Evolutionary conservation across 257 asterid genomes (phyloP).

Genomic region (Solanum rostratum): DNA sequence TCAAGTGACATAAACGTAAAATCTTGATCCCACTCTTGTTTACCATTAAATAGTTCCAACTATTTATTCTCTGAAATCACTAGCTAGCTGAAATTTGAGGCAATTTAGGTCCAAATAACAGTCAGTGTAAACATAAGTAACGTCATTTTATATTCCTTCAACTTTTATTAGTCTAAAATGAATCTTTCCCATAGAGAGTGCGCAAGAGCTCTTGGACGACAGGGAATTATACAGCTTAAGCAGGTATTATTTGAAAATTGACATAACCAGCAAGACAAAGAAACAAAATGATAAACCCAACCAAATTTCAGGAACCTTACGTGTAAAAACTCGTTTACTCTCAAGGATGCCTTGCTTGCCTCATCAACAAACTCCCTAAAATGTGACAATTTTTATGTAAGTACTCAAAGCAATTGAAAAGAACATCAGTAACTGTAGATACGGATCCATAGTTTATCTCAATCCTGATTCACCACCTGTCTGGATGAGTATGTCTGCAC

Average conservation of each 20-base stretch:
- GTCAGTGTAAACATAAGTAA: background rate
- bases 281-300: slow-evolving; percentile 11
- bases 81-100: background rate
- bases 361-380: slow-evolving; percentile 67
- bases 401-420: background rate
- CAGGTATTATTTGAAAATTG: background rate
- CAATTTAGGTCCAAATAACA: background rate
- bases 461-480: slow-evolving; percentile 41
- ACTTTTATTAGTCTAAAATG: background rate
- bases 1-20: background rate
- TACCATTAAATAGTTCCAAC: background rate
- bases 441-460: background rate
- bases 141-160: background rate
- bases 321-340: slow-evolving; percentile 73
- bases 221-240: background rate
- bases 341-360: slow-evolving; percentile 83
- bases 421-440: background rate
- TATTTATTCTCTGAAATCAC: background rate
- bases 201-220: background rate
- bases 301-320: slow-evolving; percentile 53
- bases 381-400: background rate
- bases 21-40: background rate
- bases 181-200: background rate
- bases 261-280: background rate
- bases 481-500: slow-evolving; percentile 95